phyloP scores from a whole-genome alignment of 2,329 filamentous ascomycete genomes.

The Esteya vermicola region DNA sequence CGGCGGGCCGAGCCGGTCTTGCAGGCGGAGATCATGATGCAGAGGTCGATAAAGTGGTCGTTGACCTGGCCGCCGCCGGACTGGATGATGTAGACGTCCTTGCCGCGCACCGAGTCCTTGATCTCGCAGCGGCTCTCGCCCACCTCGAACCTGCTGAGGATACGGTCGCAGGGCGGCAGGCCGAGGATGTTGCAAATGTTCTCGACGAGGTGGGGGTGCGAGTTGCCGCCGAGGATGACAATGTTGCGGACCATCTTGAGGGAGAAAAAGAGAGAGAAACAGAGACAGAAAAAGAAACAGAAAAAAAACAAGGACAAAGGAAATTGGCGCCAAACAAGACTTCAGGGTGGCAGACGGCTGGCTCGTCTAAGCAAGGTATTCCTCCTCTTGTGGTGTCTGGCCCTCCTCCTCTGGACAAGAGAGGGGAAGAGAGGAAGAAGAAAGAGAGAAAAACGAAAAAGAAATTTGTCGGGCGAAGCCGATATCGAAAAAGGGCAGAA shows the following conservation, averaged over 20 bases:
- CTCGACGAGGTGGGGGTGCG: slow-evolving; percentile 77
- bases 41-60: slow-evolving; percentile 88
- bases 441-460: neutral
- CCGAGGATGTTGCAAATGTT: slow-evolving; percentile 80
- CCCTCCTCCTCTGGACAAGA: neutral
- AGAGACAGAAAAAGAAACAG: neutral
- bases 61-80: slow-evolving; percentile 87
- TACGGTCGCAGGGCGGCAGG: slow-evolving; percentile 69
- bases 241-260: slow-evolving; percentile 90
- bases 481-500: neutral
- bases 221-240: slow-evolving; percentile 83
- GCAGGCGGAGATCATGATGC: slow-evolving; percentile 98
- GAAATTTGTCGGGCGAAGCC: no score
- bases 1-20: slow-evolving; percentile 70
- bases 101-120: slow-evolving; percentile 87
- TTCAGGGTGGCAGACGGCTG: no score
- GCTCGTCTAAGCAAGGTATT: no score
- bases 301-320: neutral
- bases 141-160: slow-evolving; percentile 83
- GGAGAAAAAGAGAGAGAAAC: neutral
- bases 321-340: no score
- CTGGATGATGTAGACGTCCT: slow-evolving; percentile 98
- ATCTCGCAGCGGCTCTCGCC: slow-evolving; percentile 95
- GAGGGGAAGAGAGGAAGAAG: neutral
- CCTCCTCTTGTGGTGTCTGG: no score